Conservation (phyloP, 2,329 filamentous ascomycete genomes). For the Aspergillus sp. region DNA sequence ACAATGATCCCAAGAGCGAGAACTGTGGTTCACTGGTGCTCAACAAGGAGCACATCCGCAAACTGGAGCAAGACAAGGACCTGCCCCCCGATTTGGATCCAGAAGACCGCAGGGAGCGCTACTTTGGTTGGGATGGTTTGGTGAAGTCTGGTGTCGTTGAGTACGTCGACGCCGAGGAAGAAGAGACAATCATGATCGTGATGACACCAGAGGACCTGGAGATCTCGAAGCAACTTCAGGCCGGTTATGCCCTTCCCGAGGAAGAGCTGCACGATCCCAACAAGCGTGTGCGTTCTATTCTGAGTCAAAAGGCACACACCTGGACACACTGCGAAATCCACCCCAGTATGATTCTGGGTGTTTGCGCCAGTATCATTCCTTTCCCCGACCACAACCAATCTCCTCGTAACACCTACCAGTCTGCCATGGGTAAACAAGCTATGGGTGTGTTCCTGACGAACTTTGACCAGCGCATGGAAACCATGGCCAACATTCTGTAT, state of each 20-base stretch:
- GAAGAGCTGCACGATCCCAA: slow-evolving; percentile 74
- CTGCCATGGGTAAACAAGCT: slow-evolving; percentile 99
- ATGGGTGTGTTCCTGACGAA: slow-evolving; percentile 99
- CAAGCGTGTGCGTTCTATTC: slow-evolving; percentile 80
- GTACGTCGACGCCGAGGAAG: slow-evolving; percentile 96
- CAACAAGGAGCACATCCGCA: slow-evolving; percentile 77
- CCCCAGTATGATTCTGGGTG: slow-evolving; percentile 97
- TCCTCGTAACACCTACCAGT: slow-evolving; percentile 98
- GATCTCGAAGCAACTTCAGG: slow-evolving; percentile 68
- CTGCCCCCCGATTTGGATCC: slow-evolving; percentile 61
- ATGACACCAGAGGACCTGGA: slow-evolving; percentile 98
- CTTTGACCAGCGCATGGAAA: slow-evolving; percentile 96
- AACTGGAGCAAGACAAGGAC: slow-evolving; percentile 72
- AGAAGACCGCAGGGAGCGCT: slow-evolving; percentile 59
- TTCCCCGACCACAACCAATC: slow-evolving; percentile 99
- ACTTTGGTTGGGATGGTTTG: slow-evolving; percentile 86
- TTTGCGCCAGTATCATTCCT: slow-evolving; percentile 98
- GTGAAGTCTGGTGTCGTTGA: slow-evolving; percentile 85
- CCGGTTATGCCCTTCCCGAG: slow-evolving; percentile 60
- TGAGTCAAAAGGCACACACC: slow-evolving; percentile 83
- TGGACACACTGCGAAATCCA: slow-evolving; percentile 99
- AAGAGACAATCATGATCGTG: slow-evolving; percentile 98
- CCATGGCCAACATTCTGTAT: slow-evolving; percentile 98
- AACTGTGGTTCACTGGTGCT: slow-evolving; percentile 78
- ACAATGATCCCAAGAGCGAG: slow-evolving; percentile 74